Base-by-base conservation (phyloP, 192 early-diverging fungal genomes). In the Jimgerdemannia flammicorona region DNA sequence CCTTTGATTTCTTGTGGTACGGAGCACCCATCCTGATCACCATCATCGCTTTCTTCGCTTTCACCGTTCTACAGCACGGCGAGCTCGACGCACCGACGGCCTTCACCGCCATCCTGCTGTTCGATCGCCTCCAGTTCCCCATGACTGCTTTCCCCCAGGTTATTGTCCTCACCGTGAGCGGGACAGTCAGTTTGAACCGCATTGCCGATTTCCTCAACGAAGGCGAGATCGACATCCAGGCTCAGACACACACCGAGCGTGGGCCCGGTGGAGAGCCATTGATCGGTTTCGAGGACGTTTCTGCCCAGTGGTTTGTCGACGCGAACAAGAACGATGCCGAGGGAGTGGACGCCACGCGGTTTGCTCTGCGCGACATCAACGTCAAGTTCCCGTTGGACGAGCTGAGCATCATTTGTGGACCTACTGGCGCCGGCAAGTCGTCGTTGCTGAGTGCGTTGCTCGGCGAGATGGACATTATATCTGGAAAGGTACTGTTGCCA, bases 71-170 rank as follows among this genome's bases (percentile, higher is more conserved):
- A 3, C 72, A 79, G 70, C 78, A 78, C 29, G 66, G 89, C 6
- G 81, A 85, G 41, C 80, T 97, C 42, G 91, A 89, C 0, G 81
- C 93, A 3, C 84, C 84, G 43, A 77, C 93, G 66, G 92, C 94
- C 0, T 98, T 98, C 80, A 95, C 95, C 0, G 89, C 94, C 3
- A 81, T 99, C 44, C 80, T 95, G 3, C 81, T 99, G 4, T 98
- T 98, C 84, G 97, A 97, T 75, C 84, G 95, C 70, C 78, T 98
- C 43, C 91, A 92, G 77, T 95, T 95, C 82, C 94, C 97, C 65
- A 84, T 98, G 40, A 79, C 88, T 71, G 86, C 92, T 66, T 89
- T 98, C 69, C 97, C 98, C 3, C 87, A 81, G 64, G 87, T 95
- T 20, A 86, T 99, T 54, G 86, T 90, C 4, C 80, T 89, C 4